Base-by-base conservation (phyloP, 2,329 filamentous ascomycete genomes). In the Diaporthe nobilis region DNA sequence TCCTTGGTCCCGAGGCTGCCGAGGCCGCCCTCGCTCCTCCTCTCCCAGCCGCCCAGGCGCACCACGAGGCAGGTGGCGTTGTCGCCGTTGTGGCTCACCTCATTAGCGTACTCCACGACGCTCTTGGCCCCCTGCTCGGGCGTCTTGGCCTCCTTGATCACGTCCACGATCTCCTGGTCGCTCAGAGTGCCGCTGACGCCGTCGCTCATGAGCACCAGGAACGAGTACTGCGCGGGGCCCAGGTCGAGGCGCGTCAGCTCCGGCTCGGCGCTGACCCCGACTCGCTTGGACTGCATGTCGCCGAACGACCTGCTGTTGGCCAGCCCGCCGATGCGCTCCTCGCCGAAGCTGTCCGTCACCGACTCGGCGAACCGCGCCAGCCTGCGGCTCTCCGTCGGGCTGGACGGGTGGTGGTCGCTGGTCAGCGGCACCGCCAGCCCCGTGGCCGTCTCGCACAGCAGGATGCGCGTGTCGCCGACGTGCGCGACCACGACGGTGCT, bases 231-330 rank as follows among this genome's bases (percentile, higher is more conserved):
- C 0, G 95, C 95, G 0, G 96, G 93, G 0, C 89, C 90, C 77
- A 98, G 88, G 78, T 98, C 94, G 17, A 95, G 87, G 49, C 94
- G 92, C 1, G 91, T 92, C 77, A 98, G 92, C 81, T 98, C 96
- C 0, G 97, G 97, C 84, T 99, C 97, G 1, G 97, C 97, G 5
- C 94, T 96, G 17, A 99, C 96, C 39, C 97, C 97, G 71, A 98
- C 93, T 72, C 96, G 94, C 85, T 99, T 99, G 75, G 92, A 94
- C 47, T 90, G 90, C 85, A 98, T 95, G 86, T 99, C 97, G 37
- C 97, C 97, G 82, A 99, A 98, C 5, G 97, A 90, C 42, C 97
- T 94, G 44, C 95, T 97, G 85, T 99, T 99, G 79, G 97, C 97
- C 0, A 99, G 89, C 0, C 97, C 96, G 20, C 93, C 93, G 84